phyloP scores from a whole-genome alignment of 1,139 yeast species.

The Magnusiomyces magnusii region DNA sequence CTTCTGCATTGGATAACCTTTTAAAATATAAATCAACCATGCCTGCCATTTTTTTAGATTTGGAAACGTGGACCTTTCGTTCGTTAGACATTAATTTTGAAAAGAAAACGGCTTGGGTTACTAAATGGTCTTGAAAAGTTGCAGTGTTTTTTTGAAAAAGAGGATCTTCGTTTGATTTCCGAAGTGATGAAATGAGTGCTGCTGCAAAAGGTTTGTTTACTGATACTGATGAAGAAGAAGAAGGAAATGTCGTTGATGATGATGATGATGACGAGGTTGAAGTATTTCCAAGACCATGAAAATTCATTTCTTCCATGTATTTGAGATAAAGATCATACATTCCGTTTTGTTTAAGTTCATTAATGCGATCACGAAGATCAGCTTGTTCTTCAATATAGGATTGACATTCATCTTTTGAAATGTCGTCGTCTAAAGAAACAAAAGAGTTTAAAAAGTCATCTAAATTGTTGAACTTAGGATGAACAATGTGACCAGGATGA shows the following conservation, averaged over 20 bases:
- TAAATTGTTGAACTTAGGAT: conserved; percentile 29
- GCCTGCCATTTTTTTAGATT: conserved; percentile 64
- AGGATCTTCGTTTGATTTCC: conserved; percentile 37
- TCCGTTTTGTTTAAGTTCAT: conserved; percentile 48
- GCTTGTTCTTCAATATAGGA: conserved; percentile 43
- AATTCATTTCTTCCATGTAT: conserved; percentile 35
- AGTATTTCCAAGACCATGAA: conserved; percentile 25
- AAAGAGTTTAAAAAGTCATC: conserved; percentile 44
- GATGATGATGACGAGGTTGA: not conserved
- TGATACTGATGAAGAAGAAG: not conserved
- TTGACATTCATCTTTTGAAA: conserved; percentile 40
- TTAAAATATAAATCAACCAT: conserved; percentile 86
- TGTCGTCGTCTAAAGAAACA: conserved; percentile 51
- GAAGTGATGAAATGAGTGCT: conserved; percentile 16
- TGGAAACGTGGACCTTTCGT: conserved; percentile 56
- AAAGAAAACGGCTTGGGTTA: conserved; percentile 68
- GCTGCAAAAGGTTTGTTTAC: not conserved
- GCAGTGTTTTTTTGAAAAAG: conserved; percentile 33
- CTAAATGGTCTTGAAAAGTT: conserved; percentile 63
- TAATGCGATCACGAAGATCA: conserved; percentile 40
- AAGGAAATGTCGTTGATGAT: not conserved
- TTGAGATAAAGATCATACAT: conserved; percentile 35
- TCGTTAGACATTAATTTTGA: conserved; percentile 65
- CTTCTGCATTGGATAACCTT: conserved; percentile 81
- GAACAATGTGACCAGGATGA: conserved; percentile 58